A percentile compares a stretch with the other conserved stretches of the same genome.
phyloP scores from a whole-genome alignment of 345 rosid species.

The Excoecaria agallocha region DNA sequence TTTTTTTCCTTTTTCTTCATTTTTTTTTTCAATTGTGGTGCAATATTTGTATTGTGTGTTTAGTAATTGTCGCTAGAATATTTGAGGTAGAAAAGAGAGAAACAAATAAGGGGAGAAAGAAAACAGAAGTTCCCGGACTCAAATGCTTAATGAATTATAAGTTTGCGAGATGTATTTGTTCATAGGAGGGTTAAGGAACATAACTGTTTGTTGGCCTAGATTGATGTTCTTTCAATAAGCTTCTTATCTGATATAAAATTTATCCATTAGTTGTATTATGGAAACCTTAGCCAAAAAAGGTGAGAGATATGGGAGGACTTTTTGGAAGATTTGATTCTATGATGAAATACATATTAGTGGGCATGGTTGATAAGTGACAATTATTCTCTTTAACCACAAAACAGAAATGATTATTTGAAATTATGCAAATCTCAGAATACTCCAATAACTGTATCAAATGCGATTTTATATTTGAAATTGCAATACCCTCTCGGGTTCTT shows the following conservation, averaged over 20 bases:
- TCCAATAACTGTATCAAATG: not conserved
- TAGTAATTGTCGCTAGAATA: not conserved
- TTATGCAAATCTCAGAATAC: not conserved
- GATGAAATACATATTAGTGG: not conserved
- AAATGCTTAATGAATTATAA: too few species aligned
- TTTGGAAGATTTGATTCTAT: not conserved
- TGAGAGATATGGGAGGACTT: too few species aligned
- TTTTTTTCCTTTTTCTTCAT: too few species aligned
- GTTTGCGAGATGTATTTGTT: too few species aligned
- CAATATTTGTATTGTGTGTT: not conserved
- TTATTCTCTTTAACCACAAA: not conserved
- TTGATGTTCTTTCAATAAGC: not conserved
- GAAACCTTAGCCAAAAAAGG: not conserved
- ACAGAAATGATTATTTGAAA: not conserved
- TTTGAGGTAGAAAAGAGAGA: not conserved
- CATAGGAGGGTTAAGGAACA: not conserved
- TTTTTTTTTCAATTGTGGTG: too few species aligned
- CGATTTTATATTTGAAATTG: not conserved
- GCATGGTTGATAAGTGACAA: not conserved
- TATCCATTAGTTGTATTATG: not conserved
- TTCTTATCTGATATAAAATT: not conserved
- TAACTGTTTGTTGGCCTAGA: not conserved
- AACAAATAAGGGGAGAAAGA: not conserved
- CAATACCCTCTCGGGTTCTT: not conserved
- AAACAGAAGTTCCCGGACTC: not conserved